Percentiles rank a stretch among this genome's conserved stretches.
Evolutionary conservation across 192 early-diverging fungal species (phyloP).

Genomic region (Backusella liffmaniae): DNA sequence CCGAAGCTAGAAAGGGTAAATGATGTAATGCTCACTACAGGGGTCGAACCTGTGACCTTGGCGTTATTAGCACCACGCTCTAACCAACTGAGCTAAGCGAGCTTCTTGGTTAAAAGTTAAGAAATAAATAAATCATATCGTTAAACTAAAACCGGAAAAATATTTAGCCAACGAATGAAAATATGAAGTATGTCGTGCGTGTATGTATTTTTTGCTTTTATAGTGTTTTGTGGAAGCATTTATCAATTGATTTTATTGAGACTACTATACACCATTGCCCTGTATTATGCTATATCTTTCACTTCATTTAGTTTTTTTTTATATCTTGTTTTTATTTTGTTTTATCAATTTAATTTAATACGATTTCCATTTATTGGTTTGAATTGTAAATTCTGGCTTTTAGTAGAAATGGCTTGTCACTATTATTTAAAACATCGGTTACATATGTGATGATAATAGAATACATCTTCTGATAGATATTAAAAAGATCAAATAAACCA

Average conservation of each 20-base stretch:
- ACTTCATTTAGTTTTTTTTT: no score
- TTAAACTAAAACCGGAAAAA: background rate
- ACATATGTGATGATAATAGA: no score
- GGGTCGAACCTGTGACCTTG: conserved; percentile 44
- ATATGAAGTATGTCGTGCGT: background rate
- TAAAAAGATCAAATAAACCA: no score
- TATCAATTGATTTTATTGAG: background rate
- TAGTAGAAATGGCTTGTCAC: no score
- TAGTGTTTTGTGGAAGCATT: background rate
- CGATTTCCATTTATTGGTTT: no score
- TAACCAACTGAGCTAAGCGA: conserved; percentile 63
- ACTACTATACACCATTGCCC: no score
- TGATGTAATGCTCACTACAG: conserved; percentile 9
- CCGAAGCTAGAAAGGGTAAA: background rate
- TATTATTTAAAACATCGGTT: no score
- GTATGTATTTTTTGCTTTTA: background rate
- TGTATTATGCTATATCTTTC: no score
- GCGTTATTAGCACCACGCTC: conserved; percentile 71
- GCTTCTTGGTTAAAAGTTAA: background rate
- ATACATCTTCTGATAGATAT: no score
- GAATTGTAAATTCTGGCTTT: no score
- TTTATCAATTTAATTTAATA: no score
- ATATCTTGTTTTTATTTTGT: no score
- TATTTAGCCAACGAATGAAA: background rate
- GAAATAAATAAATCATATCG: background rate